Evolutionary conservation across 768 basidiomycete species (phyloP).

Genomic region (button mushroom (Agaricus bisporus)): DNA sequence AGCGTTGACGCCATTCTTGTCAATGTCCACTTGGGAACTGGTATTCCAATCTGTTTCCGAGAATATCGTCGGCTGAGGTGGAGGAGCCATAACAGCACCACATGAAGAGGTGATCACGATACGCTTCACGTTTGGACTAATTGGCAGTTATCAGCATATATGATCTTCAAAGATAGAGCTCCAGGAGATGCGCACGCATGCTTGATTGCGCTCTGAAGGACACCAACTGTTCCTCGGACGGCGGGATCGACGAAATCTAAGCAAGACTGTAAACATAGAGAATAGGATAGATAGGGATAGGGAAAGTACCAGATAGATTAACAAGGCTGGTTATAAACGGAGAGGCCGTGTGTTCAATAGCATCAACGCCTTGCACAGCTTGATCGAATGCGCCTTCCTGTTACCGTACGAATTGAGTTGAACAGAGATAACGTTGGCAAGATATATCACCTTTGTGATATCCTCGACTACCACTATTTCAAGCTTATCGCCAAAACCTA

Average conservation of each 20-base stretch:
- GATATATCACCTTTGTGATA: constrained; percentile 33
- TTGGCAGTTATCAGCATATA: background rate
- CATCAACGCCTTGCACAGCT: constrained; percentile 71
- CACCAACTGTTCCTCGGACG: constrained; percentile 58
- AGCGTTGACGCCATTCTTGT: constrained; percentile 43
- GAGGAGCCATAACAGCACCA: constrained; percentile 36
- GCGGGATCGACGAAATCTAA: constrained; percentile 66
- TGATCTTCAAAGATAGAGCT: background rate
- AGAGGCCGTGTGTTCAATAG: constrained; percentile 63
- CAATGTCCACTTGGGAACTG: constrained; percentile 33
- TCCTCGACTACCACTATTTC: constrained; percentile 67
- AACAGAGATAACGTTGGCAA: background rate
- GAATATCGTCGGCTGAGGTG: constrained; percentile 24
- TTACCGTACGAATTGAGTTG: background rate
- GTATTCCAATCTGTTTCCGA: constrained; percentile 61
- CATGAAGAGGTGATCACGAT: constrained; percentile 64
- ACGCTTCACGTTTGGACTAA: constrained; percentile 47
- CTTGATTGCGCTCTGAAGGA: constrained; percentile 55
- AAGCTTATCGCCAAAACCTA: constrained; percentile 55
- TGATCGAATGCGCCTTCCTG: constrained; percentile 72
- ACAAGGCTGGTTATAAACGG: constrained; percentile 44
- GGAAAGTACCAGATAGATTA: constrained; percentile 31
- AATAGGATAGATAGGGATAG: background rate
- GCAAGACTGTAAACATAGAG: background rate
- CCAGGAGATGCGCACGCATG: constrained; percentile 31